A percentile compares a stretch with the other conserved stretches of the same genome.
Evolutionary conservation across 2,329 filamentous ascomycete genomes (phyloP).

Genomic region (Exophiala xenobiotica): DNA sequence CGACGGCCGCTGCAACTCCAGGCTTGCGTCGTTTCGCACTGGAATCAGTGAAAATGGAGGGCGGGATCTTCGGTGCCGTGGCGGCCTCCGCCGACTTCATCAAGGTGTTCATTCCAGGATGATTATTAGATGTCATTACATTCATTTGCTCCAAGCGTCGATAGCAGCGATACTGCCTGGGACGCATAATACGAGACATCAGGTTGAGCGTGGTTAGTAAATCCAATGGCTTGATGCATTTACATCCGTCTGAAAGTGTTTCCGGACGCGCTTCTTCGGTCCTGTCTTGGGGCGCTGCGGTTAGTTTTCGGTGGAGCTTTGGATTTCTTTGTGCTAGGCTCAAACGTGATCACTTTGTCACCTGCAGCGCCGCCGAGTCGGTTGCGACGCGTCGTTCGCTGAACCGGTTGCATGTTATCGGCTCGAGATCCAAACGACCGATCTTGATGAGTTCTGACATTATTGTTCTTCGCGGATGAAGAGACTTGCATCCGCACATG

Average conservation of each 20-base stretch:
- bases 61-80: slow-evolving; percentile 46
- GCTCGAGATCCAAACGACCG: slow-evolving; percentile 60
- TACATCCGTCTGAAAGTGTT: slow-evolving; percentile 50
- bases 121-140: no score
- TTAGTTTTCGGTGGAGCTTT: slow-evolving; percentile 17
- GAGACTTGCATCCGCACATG: slow-evolving; percentile 57
- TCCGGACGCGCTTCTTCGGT: slow-evolving; percentile 49
- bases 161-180: no score
- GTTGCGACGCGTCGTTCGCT: slow-evolving; percentile 33
- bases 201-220: no score
- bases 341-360: slow-evolving; percentile 61
- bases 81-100: no score
- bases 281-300: slow-evolving; percentile 35
- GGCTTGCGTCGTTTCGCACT: slow-evolving; percentile 43
- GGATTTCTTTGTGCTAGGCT: slow-evolving; percentile 48
- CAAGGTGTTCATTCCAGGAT: no score
- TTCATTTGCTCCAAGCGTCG: no score
- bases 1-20: slow-evolving; percentile 44
- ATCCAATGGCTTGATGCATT: no score
- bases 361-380: slow-evolving; percentile 41
- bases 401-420: slow-evolving; percentile 42
- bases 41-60: slow-evolving; percentile 49
- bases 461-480: slow-evolving; percentile 44
- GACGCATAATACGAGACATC: no score
- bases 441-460: slow-evolving; percentile 45